These are phyloP conservation scores for Flaveria floridana DNA, from an alignment of 140 eudicot genomes.

Conservation along the genomic window DNA sequence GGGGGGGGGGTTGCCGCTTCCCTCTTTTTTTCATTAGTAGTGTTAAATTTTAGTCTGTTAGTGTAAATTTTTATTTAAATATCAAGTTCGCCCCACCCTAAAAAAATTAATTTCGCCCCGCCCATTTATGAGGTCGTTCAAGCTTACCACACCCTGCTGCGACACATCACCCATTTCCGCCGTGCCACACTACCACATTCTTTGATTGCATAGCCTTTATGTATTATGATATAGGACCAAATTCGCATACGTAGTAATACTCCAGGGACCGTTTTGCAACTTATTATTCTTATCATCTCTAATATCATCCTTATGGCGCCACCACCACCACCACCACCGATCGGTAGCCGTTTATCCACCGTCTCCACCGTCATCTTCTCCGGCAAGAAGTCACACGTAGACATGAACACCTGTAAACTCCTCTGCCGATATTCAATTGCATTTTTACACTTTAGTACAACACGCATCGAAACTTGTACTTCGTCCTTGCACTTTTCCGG, in stretches of 20 bases:
- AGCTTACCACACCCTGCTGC: too few relatives aligned
- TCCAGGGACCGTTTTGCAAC: background rate
- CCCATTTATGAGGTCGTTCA: too few relatives aligned
- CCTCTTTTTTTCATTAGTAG: too few relatives aligned
- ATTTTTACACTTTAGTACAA: conserved; percentile 33
- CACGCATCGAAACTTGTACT: conserved; percentile 35
- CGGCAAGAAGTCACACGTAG: conserved; percentile 24
- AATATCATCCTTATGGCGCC: conserved; percentile 5
- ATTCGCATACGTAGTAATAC: background rate
- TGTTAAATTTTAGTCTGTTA: too few relatives aligned
- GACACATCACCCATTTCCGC: too few relatives aligned
- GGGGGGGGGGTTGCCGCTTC: too few relatives aligned
- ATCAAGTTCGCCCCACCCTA: too few relatives aligned
- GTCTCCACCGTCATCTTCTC: conserved; percentile 29
- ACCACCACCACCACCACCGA: background rate
- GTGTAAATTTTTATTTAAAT: too few relatives aligned
- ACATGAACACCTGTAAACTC: conserved; percentile 62
- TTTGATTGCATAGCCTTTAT: too few relatives aligned
- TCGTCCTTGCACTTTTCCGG: conserved; percentile 18
- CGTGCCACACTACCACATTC: too few relatives aligned
- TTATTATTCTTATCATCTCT: background rate
- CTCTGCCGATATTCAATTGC: conserved; percentile 51
- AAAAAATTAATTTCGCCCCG: too few relatives aligned
- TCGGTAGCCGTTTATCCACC: conserved; percentile 24
- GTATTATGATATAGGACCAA: background rate